These are phyloP conservation scores for Odonthalia washingtoniensis DNA, from an alignment of 31 red algal genomes.

Conservation along the genomic window DNA sequence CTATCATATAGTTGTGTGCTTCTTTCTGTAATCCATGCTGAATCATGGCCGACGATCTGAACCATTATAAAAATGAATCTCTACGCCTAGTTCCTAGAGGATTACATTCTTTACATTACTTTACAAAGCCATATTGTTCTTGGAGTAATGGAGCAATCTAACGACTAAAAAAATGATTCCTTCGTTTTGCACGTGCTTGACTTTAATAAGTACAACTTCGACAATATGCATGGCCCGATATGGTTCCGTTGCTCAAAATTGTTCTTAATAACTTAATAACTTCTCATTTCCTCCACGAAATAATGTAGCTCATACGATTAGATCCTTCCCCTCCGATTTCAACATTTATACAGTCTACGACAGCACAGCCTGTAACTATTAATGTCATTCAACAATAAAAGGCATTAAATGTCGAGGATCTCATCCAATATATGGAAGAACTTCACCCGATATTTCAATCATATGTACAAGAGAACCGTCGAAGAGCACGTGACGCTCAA, in stretches of 20 bases:
- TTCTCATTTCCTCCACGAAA: background rate
- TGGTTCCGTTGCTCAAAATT: background rate
- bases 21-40: background rate
- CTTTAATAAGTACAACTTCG: background rate
- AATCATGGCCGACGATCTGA: conserved; percentile 16
- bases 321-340: background rate
- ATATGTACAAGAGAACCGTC: background rate
- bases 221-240: background rate
- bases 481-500: background rate
- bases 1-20: conserved; percentile 11
- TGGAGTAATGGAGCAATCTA: background rate
- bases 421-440: background rate
- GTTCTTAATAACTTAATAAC: background rate
- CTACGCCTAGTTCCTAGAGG: background rate
- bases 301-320: background rate
- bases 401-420: background rate
- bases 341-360: background rate
- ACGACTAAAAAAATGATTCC: background rate
- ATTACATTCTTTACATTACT: too few relatives aligned
- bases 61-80: conserved; percentile 3
- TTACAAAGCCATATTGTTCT: background rate
- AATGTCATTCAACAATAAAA: background rate
- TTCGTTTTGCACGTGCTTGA: background rate
- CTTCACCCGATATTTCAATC: background rate
- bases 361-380: background rate